phyloP scores from a whole-genome alignment of 306 rosid genomes.

The Cotoneaster glaucophyllus region DNA sequence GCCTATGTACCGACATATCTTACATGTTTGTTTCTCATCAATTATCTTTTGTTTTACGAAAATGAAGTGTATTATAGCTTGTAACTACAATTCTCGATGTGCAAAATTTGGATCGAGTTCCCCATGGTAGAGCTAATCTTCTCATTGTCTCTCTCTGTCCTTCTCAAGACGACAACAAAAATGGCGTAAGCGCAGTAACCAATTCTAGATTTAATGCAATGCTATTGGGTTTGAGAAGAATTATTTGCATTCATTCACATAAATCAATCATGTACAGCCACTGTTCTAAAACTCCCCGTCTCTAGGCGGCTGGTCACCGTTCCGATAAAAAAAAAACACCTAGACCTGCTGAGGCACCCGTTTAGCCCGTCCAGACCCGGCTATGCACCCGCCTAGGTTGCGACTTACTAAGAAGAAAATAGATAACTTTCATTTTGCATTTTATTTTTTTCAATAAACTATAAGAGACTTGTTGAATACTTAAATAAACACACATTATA shows the following conservation, averaged over 20 bases:
- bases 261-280: background rate
- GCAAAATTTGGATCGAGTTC: background rate
- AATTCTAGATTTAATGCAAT: background rate
- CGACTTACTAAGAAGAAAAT: too few species aligned
- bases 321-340: too few species aligned
- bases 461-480: too few species aligned
- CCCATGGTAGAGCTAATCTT: background rate
- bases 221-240: background rate
- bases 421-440: too few species aligned
- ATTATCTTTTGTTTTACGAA: background rate
- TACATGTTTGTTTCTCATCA: background rate
- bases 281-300: too few species aligned
- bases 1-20: constrained; percentile 11
- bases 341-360: too few species aligned
- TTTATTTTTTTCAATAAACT: too few species aligned
- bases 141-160: background rate
- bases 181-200: background rate
- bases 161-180: background rate
- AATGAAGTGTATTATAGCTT: constrained; percentile 19
- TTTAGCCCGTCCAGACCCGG: too few species aligned
- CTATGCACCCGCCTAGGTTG: too few species aligned
- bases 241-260: background rate
- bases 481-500: too few species aligned
- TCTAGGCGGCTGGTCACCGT: too few species aligned
- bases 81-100: background rate